phyloP scores from a whole-genome alignment of 2,329 filamentous ascomycete species.

The Monosporascus sp. region DNA sequence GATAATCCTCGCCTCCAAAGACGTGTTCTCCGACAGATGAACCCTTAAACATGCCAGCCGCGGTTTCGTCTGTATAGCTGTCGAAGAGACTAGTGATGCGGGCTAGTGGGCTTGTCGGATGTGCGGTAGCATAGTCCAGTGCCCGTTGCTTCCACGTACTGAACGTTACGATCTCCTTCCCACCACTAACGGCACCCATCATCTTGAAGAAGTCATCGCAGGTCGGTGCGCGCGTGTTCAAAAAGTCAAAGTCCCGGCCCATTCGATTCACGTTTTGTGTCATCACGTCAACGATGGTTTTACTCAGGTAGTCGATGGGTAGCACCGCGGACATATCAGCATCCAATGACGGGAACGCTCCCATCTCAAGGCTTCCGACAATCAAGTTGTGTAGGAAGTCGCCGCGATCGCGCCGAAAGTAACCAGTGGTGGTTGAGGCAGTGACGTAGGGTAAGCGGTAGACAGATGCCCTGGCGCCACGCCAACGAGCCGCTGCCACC shows the following conservation, averaged over 20 bases:
- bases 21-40: constrained; percentile 16
- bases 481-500: constrained; percentile 22
- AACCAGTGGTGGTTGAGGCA: constrained; percentile 19
- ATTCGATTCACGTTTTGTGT: constrained; percentile 13
- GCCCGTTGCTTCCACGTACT: constrained; percentile 18
- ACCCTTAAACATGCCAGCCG: constrained; percentile 19
- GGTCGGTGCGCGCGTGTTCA: constrained; percentile 17
- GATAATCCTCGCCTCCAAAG: constrained; percentile 18
- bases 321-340: constrained; percentile 21
- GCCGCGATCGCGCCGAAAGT: constrained; percentile 24
- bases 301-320: constrained; percentile 24
- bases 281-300: constrained; percentile 20
- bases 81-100: constrained; percentile 24
- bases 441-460: constrained; percentile 25
- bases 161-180: constrained; percentile 16
- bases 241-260: constrained; percentile 24
- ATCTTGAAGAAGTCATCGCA: constrained; percentile 20
- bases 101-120: constrained; percentile 16
- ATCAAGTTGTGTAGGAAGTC: constrained; percentile 26
- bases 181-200: constrained; percentile 11
- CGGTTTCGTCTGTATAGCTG: constrained; percentile 17
- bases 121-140: constrained; percentile 13
- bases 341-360: constrained; percentile 20
- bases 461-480: constrained; percentile 18
- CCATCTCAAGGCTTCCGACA: constrained; percentile 20